phyloP scores from a whole-genome alignment of 176 grass and related monocot genomes.

The Oryza australiensis region DNA sequence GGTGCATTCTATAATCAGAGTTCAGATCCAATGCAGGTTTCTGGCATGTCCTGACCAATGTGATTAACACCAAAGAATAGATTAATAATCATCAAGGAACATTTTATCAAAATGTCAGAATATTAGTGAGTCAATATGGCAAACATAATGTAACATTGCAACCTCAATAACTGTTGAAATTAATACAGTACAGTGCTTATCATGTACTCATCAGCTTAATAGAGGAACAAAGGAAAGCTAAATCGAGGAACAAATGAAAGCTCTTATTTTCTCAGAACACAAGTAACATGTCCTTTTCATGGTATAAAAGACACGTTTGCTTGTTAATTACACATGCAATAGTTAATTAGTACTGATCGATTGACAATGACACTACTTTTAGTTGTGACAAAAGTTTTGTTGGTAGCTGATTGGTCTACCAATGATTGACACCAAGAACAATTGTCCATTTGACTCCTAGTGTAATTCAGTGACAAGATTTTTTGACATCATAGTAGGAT shows the following conservation, averaged over 20 bases:
- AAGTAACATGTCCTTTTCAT: conserved; percentile 17
- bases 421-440: background rate
- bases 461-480: too few species aligned
- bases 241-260: background rate
- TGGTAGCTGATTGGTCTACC: background rate
- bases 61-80: too few species aligned
- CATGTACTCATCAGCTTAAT: too few species aligned
- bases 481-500: too few species aligned
- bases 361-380: background rate
- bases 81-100: background rate
- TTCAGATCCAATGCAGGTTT: too few species aligned
- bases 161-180: background rate
- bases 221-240: too few species aligned
- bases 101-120: too few species aligned
- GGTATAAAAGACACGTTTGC: background rate
- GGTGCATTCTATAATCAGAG: too few species aligned
- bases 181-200: background rate
- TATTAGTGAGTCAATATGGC: too few species aligned
- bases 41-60: too few species aligned
- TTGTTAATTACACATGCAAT: background rate
- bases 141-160: too few species aligned
- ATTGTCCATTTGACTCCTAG: too few species aligned
- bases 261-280: background rate
- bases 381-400: background rate
- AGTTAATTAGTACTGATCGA: background rate